Evolutionary conservation across 768 basidiomycete species (phyloP), one percentile per base, ranked within the genome.

Genomic region (Clavulina sp.): DNA sequence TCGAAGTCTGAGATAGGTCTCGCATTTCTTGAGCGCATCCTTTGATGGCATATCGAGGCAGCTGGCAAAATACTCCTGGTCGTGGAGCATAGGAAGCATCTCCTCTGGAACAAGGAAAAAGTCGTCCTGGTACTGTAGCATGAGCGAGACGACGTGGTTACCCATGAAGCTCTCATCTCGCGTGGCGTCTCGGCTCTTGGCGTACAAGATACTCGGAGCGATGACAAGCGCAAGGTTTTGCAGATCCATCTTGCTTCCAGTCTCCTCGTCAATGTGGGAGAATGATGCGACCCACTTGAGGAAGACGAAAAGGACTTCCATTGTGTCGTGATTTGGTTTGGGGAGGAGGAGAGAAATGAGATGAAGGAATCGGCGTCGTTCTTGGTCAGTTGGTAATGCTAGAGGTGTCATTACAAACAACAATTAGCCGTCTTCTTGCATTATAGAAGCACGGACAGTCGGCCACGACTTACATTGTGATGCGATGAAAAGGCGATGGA

Each of bases 231-330:
- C 89, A 57, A 99, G 74, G 64, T 99, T 99, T 18, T 74, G 74
- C 44, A 97, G 70, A 65, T 99, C 95, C 95, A 99, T 99, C 69
- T 93, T 92, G 68, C 86, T 92, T 38, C 92, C 92, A 0, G 93
- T 96, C 61, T 87, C 86, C 58, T 91, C 88, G 61, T 96, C 92
- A 70, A 92, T 79, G 66, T 99, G 93, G 47, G 95, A 89, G 64
- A 99, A 99, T 1, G 91, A 95, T 6, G 93, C 93, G 7, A 99
- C 95, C 95, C 95, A 99, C 67, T 96, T 95, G 58, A 99, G 73
- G 70, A 99, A 99, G 29, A 95, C 92, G 62, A 95, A 96, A 48
- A 99, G 70, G 48, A 95, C 87, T 66, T 99, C 95, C 77, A 95
- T 79, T 19, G 93, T 96, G 66, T 99, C 95, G 56, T 95, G 81